phyloP scores from a whole-genome alignment of 345 rosid species.

The Abelmoschus esculentus region DNA sequence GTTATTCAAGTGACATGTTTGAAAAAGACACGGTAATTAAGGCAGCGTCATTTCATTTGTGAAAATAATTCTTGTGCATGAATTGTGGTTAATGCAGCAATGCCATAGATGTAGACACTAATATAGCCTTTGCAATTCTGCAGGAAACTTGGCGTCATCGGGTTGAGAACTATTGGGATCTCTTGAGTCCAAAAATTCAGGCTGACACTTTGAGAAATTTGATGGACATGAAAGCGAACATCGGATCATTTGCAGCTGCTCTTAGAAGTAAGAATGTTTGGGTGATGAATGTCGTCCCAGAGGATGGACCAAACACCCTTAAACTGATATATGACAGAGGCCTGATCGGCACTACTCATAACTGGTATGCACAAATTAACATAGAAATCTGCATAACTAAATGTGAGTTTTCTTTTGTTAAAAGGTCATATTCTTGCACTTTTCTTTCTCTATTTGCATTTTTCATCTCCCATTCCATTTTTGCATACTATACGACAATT shows the following conservation, averaged over 20 bases:
- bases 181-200: constrained; percentile 63
- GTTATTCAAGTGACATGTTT: constrained; percentile 67
- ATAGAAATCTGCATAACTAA: not conserved
- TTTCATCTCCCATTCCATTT: not conserved
- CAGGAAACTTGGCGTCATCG: constrained; percentile 74
- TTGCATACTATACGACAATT: not conserved
- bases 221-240: constrained; percentile 96
- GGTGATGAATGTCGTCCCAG: constrained; percentile 84
- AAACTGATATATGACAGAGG: constrained; percentile 84
- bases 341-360: constrained; percentile 64
- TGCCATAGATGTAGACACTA: constrained; percentile 1
- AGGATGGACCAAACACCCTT: constrained; percentile 74
- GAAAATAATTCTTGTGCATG: not conserved
- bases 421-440: not conserved
- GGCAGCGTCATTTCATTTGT: not conserved
- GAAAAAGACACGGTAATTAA: constrained; percentile 68
- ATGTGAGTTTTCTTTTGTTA: not conserved
- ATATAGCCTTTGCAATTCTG: constrained; percentile 15
- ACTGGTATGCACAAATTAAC: constrained; percentile 47
- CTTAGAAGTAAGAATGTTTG: constrained; percentile 72
- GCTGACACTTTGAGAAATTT: constrained; percentile 68
- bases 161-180: constrained; percentile 75
- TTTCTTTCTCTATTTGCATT: not conserved
- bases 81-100: not conserved
- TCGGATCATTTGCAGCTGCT: constrained; percentile 92